Percentiles rank a stretch among this genome's conserved stretches.
Evolutionary conservation across 2,329 filamentous ascomycete genomes (phyloP).

Genomic region (Cladosporium colombiae): DNA sequence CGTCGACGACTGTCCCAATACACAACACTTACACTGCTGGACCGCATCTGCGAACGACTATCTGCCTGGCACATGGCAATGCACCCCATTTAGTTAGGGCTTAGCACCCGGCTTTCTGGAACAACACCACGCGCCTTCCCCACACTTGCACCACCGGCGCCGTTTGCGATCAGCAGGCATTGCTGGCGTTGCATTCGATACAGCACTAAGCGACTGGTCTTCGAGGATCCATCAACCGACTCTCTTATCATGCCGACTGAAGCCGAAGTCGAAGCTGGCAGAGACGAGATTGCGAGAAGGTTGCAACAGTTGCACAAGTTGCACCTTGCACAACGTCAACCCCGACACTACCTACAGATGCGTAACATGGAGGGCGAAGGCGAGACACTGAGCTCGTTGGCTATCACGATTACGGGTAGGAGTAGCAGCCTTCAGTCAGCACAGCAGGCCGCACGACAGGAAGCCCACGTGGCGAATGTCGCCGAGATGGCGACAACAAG

Average conservation of each 20-base stretch:
- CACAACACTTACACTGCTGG: not conserved
- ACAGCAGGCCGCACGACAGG: not conserved
- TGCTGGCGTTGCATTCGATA: not conserved
- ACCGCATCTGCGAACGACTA: not conserved
- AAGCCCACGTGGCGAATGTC: not conserved
- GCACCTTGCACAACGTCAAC: constrained; percentile 6
- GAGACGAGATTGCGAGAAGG: constrained; percentile 15
- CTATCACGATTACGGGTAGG: constrained; percentile 4
- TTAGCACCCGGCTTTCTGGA: constrained; percentile 12
- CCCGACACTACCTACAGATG: not conserved
- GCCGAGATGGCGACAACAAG: constrained; percentile 19
- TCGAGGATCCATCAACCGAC: not conserved
- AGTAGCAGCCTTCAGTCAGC: not conserved
- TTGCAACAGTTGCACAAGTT: constrained; percentile 16
- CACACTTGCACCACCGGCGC: constrained; percentile 12
- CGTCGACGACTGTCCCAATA: not conserved
- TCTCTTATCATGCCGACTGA: constrained; percentile 4
- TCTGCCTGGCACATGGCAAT: constrained; percentile 12
- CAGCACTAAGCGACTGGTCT: not conserved
- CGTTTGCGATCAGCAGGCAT: constrained; percentile 12
- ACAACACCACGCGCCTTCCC: constrained; percentile 12
- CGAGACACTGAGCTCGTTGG: constrained; percentile 8
- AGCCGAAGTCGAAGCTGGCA: constrained; percentile 16
- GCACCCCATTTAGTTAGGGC: constrained; percentile 4
- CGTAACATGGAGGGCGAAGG: constrained; percentile 10